phyloP scores from a whole-genome alignment of 495 filamentous ascomycete species.

The Xylaria grammica region DNA sequence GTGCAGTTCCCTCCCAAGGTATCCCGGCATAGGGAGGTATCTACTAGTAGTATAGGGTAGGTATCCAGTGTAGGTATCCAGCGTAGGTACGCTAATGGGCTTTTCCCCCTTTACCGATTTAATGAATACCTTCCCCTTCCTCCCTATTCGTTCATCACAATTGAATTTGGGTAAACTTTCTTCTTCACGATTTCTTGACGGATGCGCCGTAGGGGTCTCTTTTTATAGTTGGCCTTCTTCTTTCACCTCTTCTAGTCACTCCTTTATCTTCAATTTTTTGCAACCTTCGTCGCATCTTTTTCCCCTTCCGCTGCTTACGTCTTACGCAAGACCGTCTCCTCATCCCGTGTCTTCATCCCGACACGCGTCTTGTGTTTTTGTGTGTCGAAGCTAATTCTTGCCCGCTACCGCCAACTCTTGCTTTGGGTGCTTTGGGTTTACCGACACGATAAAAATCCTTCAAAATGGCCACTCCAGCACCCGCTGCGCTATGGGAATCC shows the following conservation, averaged over 20 bases:
- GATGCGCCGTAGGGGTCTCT: slow-evolving; percentile 15
- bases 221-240: slow-evolving; percentile 26
- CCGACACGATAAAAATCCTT: slow-evolving; percentile 9
- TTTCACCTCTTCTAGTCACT: slow-evolving; percentile 38
- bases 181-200: slow-evolving; percentile 31
- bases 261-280: slow-evolving; percentile 34
- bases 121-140: not conserved
- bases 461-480: slow-evolving; percentile 48
- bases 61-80: no score
- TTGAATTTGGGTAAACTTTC: slow-evolving; percentile 16
- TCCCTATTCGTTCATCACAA: not conserved
- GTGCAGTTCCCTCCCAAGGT: no score
- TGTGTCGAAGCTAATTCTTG: no score
- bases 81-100: not conserved
- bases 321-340: not conserved
- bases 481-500: slow-evolving; percentile 64
- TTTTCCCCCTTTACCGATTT: slow-evolving; percentile 13
- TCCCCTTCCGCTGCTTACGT: not conserved
- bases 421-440: slow-evolving; percentile 15
- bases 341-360: no score
- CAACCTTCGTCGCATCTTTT: not conserved
- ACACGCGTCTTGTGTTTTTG: no score
- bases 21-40: no score
- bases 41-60: no score
- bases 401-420: slow-evolving; percentile 17